These are phyloP conservation scores for Pichia sp. DNA, from an alignment of 1,139 yeast species.

Conservation along the genomic window DNA sequence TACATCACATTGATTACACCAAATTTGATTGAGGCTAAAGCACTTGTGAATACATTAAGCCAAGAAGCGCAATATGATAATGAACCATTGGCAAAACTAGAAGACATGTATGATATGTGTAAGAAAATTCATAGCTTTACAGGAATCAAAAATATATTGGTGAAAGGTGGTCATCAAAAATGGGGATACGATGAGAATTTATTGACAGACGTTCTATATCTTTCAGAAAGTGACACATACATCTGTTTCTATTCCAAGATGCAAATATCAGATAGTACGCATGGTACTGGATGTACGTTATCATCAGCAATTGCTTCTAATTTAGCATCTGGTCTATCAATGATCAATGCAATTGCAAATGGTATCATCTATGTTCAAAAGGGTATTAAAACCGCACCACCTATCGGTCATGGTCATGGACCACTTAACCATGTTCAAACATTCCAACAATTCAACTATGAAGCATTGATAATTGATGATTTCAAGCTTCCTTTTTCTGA, in stretches of 20 bases:
- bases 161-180: constrained; percentile 21
- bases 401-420: constrained; percentile 43
- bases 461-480: neutral
- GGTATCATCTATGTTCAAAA: constrained; percentile 66
- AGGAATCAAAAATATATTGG: constrained; percentile 13
- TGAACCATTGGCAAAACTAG: neutral
- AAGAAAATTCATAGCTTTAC: constrained; percentile 4
- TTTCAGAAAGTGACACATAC: constrained; percentile 38
- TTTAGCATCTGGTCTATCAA: constrained; percentile 50
- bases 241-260: constrained; percentile 50
- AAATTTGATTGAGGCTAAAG: constrained; percentile 16
- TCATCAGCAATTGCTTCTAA: constrained; percentile 81
- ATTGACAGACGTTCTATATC: constrained; percentile 46
- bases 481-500: constrained; percentile 34
- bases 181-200: constrained; percentile 12
- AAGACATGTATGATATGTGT: constrained; percentile 11
- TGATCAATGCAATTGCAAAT: constrained; percentile 50
- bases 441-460: constrained; percentile 4
- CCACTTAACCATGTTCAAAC: constrained; percentile 60
- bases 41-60: constrained; percentile 9
- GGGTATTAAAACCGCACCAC: constrained; percentile 47
- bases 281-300: constrained; percentile 92
- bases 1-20: constrained; percentile 14
- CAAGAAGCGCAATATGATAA: neutral
- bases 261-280: constrained; percentile 57